Evolutionary conservation across 306 rosid genomes (phyloP), one percentile per base, ranked within the genome.

Genomic region (Medicago ruthenica): DNA sequence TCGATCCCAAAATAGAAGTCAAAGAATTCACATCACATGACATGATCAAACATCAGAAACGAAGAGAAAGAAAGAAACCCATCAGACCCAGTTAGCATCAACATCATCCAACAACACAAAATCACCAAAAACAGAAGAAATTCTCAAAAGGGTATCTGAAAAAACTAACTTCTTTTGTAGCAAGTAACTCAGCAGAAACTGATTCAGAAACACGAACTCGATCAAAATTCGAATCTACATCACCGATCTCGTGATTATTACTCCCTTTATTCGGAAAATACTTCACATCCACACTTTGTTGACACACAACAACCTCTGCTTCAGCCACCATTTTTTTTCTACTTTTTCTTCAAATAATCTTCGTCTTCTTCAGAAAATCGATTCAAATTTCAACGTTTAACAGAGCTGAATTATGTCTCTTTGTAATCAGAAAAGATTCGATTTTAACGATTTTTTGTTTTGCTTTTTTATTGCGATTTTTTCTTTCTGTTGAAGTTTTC

Each of bases 291-390:
- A 84, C 62, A 88, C 60, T 86, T 71, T 84, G 87, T 75, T 81
- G 88, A 73, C 88, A 84, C 47, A 86, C 85, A 72, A 86, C 85
- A 72, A 80, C 39, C 41, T 92, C 86, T 51, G 91, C 88, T 89
- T 86, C 96, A 61, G 90, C 99, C 70, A 89, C 95, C 96, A 93
- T 93, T 82, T 88, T 84, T 45, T 74, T 9, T 3, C 21, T 78
- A 22, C 60, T 75, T 58, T 69, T 67, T 61, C 62, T 34, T 60
- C 53, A 1, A 60, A 22, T 13, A 53, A 16, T 59, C 69, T 61
- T 71, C 68, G 68, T 13, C 22, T 34, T 24, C 48, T 16, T 62
- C 21, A 57, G 73, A 15, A n/a, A 73, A 78, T n/a, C 14, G 34
- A 53, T 50, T 44, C 27, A 51, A 72, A 70, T 45, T 53, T 11